Base-by-base conservation (phyloP, 805 yeast genomes). In the Sugiyamaella mastotermitis region DNA sequence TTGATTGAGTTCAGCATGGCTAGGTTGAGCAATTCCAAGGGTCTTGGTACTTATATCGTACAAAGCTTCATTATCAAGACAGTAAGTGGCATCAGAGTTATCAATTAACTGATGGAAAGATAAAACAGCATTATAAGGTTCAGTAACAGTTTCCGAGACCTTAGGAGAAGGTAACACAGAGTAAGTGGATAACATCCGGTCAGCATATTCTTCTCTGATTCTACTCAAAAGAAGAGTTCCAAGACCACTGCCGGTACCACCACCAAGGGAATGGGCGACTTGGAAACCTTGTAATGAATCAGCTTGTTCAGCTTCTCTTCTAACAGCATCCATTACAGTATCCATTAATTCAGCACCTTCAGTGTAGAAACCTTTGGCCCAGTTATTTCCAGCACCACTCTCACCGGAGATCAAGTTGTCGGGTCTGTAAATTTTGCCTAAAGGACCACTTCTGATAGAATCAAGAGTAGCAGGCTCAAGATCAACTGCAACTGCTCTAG, bases 191-290 rank as follows among this genome's bases (percentile, higher is more conserved):
- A 87, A 79, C 95, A 87, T 88, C 68, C 95, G 79, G 65, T 87
- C 96, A 41, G 92, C 94, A 58, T 81, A 87, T 61, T 88, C 96
- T 61, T 87, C 96, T 64, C 90, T 78, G 54, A 87, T 83, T 58
- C 81, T 80, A 38, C 92, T 78, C 56, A 88, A 76, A 59, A 87
- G 71, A 50, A 87, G 69, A 31, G 96, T 87, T 58, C 97, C 97
- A 87, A 87, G 80, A 64, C 97, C 97, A 28, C 95, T 83, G 59
- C 97, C 97, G 38, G 97, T 87, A 72, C 97, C 97, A 67, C 97
- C 88, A 56, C 88, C 88, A 31, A 80, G 65, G 13, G 86, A 80
- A 58, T 80, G 88, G 23, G 85, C 71, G 57, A 87, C 80, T 68
- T 88, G 97, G 76, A 87, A 87, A 53, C 97, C 97, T 68, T 88